Evolutionary conservation across 345 rosid species (phyloP).

Genomic region (Isatis tinctoria): DNA sequence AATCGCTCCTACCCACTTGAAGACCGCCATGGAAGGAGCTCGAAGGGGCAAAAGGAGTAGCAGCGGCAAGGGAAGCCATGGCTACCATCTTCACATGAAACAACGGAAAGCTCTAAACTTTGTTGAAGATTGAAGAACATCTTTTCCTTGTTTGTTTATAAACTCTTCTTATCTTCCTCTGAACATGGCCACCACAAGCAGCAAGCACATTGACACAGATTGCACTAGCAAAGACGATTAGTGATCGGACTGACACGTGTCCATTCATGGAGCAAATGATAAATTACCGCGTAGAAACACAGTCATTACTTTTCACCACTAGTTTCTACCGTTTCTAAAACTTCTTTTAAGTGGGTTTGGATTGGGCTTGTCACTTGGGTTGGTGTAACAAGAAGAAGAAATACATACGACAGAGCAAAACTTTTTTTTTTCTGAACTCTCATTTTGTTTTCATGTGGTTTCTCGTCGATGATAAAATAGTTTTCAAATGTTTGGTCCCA

Average conservation of each 20-base stretch:
- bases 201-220: neutral
- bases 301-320: too few species aligned
- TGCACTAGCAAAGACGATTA: neutral
- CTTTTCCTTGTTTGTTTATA: neutral
- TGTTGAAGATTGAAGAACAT: neutral
- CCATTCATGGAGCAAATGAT: neutral
- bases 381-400: too few species aligned
- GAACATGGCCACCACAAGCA: constrained; percentile 13
- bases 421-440: too few species aligned
- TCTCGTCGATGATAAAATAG: too few species aligned
- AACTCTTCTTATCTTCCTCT: neutral
- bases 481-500: too few species aligned
- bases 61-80: constrained; percentile 21
- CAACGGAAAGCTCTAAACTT: neutral
- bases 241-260: constrained; percentile 8
- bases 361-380: too few species aligned
- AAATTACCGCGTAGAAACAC: neutral
- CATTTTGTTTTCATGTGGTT: too few species aligned
- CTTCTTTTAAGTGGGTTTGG: too few species aligned
- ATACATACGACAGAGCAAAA: too few species aligned
- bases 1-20: neutral
- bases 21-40: constrained; percentile 12
- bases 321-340: too few species aligned
- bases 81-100: neutral
- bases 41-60: neutral